A percentile compares a stretch with the other conserved stretches of the same genome.
These are phyloP conservation scores for Immersiella caudata DNA, from an alignment of 495 filamentous ascomycete species.

Conservation along the genomic window DNA sequence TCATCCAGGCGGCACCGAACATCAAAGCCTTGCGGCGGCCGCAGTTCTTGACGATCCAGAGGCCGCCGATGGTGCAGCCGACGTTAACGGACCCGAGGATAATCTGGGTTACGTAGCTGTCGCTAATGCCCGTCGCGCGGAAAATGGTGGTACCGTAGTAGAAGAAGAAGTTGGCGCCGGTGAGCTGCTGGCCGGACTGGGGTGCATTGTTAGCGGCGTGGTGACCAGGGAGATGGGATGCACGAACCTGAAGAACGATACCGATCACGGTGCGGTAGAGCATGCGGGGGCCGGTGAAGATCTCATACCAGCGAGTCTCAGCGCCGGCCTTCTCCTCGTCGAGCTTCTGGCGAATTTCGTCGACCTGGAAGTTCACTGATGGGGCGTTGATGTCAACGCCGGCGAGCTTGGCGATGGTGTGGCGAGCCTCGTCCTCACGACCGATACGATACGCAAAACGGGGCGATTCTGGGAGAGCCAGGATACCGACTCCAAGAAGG, in stretches of 20 bases:
- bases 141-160: conserved; percentile 81
- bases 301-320: conserved; percentile 63
- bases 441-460: conserved; percentile 69
- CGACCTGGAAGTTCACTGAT: conserved; percentile 68
- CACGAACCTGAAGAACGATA: conserved; percentile 60
- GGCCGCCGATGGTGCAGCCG: conserved; percentile 68
- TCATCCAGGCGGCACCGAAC: conserved; percentile 68
- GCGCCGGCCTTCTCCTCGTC: conserved; percentile 62
- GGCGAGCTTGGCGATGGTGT: conserved; percentile 70
- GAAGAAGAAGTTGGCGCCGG: conserved; percentile 80
- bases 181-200: conserved; percentile 67
- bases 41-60: conserved; percentile 72
- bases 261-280: conserved; percentile 71
- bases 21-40: conserved; percentile 71
- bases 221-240: not conserved
- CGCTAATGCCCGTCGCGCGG: conserved; percentile 64
- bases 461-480: conserved; percentile 74
- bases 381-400: conserved; percentile 67
- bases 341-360: conserved; percentile 71
- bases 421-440: conserved; percentile 64
- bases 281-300: conserved; percentile 74
- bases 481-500: conserved; percentile 69
- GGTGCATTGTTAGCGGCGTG: not conserved
- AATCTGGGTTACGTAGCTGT: conserved; percentile 73
- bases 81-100: conserved; percentile 78